Percentiles rank a stretch among this genome's conserved stretches.
Conservation (phyloP, 2,329 filamentous ascomycete genomes). For the Ciborinia camelliae region DNA sequence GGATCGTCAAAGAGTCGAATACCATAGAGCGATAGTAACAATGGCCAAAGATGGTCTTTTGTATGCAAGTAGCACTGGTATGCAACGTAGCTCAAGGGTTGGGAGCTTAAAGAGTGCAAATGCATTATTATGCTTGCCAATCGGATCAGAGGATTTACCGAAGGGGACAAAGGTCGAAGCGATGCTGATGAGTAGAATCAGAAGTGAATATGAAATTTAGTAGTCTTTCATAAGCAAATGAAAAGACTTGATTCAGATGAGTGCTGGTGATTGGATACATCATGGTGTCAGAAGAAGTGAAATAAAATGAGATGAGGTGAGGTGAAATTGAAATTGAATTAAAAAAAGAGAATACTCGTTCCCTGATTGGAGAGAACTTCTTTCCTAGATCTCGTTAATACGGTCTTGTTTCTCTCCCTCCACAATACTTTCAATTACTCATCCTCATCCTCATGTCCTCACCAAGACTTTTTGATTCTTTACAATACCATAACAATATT, state of each 20-base stretch:
- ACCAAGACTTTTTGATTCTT: neutral
- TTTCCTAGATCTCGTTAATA: neutral
- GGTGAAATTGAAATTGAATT: neutral
- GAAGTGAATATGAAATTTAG: conserved; percentile 27
- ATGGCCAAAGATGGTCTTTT: conserved; percentile 65
- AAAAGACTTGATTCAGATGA: neutral
- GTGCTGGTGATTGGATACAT: neutral
- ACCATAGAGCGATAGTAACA: conserved; percentile 77
- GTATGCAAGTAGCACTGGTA: conserved; percentile 77
- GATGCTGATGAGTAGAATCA: conserved; percentile 63
- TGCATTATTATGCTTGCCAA: conserved; percentile 73
- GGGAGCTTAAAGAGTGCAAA: conserved; percentile 88
- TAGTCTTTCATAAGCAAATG: neutral
- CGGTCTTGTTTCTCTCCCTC: neutral
- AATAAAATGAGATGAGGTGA: no score
- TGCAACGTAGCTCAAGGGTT: conserved; percentile 84
- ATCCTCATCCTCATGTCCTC: no score
- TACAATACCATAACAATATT: neutral
- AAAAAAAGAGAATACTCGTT: neutral
- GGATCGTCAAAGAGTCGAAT: conserved; percentile 78
- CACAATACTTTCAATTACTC: neutral
- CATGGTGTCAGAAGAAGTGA: neutral
- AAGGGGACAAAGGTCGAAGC: conserved; percentile 74
- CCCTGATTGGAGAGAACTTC: neutral
- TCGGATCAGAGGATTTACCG: conserved; percentile 57